A percentile compares a stretch with the other conserved stretches of the same genome.
Evolutionary conservation across 129 eudicot genomes (phyloP).

Genomic region (Logfia minima): DNA sequence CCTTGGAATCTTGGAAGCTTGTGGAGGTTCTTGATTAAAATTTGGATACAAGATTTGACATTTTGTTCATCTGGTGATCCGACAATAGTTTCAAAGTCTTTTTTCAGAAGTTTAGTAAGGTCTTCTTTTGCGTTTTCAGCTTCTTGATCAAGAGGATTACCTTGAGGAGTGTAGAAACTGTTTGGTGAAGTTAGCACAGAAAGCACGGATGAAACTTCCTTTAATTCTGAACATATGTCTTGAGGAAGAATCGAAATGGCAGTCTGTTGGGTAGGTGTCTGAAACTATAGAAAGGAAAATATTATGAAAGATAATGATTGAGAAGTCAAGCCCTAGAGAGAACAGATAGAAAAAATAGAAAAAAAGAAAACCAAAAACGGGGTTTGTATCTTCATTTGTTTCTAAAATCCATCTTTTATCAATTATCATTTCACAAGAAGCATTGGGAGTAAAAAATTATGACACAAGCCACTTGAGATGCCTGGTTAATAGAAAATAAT

Average conservation of each 20-base stretch:
- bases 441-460: neutral
- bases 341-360: neutral
- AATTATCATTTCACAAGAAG: neutral
- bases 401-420: neutral
- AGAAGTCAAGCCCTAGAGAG: neutral
- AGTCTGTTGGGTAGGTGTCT: conserved; percentile 1
- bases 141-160: conserved; percentile 36
- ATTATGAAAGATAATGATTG: neutral
- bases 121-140: conserved; percentile 32
- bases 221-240: conserved; percentile 21
- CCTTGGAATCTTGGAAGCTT: conserved; percentile 37
- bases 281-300: neutral
- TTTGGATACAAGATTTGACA: conserved; percentile 22
- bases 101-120: conserved; percentile 23
- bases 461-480: neutral
- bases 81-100: conserved; percentile 27
- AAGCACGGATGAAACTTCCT: conserved; percentile 36
- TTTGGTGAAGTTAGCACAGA: conserved; percentile 31
- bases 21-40: conserved; percentile 28
- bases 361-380: neutral
- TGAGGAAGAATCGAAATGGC: conserved; percentile 22
- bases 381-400: neutral
- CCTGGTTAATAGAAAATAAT: neutral
- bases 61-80: conserved; percentile 31
- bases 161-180: conserved; percentile 27